These are phyloP conservation scores for Phytophthora sojae DNA, from an alignment of 352 stramenopile genomes.

Conservation along the genomic window DNA sequence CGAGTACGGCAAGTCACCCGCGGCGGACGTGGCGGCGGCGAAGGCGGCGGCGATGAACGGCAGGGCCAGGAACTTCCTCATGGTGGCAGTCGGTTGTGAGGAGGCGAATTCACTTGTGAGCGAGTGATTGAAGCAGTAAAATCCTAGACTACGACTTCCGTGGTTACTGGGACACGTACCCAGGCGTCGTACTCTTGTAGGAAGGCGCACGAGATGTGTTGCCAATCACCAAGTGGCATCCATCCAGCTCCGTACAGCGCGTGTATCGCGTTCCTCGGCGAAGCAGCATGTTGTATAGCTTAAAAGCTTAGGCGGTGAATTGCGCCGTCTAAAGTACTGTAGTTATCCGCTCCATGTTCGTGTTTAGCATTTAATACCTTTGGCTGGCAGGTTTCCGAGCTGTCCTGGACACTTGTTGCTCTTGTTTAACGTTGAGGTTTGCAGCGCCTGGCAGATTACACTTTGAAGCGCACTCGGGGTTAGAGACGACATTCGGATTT, in stretches of 20 bases:
- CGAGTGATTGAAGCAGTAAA: background rate
- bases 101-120: background rate
- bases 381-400: no score
- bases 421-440: no score
- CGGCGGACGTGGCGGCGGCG: constrained; percentile 8
- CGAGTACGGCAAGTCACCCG: constrained; percentile 28
- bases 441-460: no score
- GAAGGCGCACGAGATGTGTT: constrained; percentile 33
- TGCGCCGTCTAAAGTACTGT: no score
- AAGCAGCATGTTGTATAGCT: no score
- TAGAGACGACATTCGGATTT: no score
- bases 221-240: constrained; percentile 17
- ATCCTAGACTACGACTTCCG: background rate
- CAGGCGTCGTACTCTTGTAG: constrained; percentile 25
- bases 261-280: no score
- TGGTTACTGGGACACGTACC: background rate
- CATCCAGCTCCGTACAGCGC: background rate
- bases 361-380: no score
- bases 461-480: no score
- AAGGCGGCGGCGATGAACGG: constrained; percentile 18
- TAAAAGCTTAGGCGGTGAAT: no score
- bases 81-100: constrained; percentile 1
- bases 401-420: no score
- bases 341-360: no score
- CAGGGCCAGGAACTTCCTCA: constrained; percentile 26